Base-by-base conservation (phyloP, 2,329 filamentous ascomycete species). In the Aspergillus tubingensis region DNA sequence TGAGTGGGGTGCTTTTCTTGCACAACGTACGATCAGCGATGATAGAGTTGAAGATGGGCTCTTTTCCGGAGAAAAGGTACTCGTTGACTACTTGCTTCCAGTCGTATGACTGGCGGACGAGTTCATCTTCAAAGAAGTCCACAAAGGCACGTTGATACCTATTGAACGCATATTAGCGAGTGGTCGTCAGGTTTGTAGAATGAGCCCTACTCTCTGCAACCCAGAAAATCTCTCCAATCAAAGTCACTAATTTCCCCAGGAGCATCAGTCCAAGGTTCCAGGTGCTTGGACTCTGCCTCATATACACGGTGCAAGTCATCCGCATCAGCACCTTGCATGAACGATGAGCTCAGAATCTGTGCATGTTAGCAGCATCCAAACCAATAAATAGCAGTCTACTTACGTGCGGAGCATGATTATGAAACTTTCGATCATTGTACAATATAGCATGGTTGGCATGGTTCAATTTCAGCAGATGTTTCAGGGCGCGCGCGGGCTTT, bases 51-150 rank as follows among this genome's bases (percentile, higher is more conserved):
- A 96, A 85, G 59, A 99, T 77, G 4, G 94, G 93, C 72, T 90
- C 82, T 54, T 91, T 84, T 25, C 70, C 75, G 0, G 72, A 67
- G 65, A 94, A 91, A 49, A 99, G 77, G 72, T 90, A 98, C 62
- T 93, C 85, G 3, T 86, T 80, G 8, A 96, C 80, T 2, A 96
- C 86, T 56, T 83, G 81, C 71, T 89, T 91, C 91, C 95, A 97
- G 72, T 96, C 86, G 73, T 97, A 98, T 38, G 86, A 82, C 68
- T 88, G 85, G 17, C 81, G 80, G 3, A 91, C 92, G 30, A 98
- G 81, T 70, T 92, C 87, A 74, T 99, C 95, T 74, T 99, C 95
- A 72, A 96, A 98, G 74, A 95, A 98, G 74, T 99, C 93, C 58
- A 99, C 82, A 72, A 89, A 99, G 0, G 92, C 94, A 61, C 94